Conservation (phyloP, 257 asterid genomes). For the Solanum etuberosum region DNA sequence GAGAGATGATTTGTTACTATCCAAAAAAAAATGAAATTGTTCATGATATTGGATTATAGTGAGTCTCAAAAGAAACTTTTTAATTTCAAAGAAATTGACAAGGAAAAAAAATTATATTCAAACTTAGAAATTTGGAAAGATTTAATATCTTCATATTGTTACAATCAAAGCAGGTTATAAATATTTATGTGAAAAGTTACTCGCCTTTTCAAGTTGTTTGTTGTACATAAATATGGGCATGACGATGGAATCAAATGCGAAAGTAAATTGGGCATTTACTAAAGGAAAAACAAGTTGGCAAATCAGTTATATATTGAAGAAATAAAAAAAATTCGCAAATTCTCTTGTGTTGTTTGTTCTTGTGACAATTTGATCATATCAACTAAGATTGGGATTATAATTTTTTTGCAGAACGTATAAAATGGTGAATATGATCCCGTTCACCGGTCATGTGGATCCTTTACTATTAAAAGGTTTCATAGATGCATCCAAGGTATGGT, state of each 20-base stretch:
- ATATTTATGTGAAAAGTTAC: background rate
- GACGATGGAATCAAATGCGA: background rate
- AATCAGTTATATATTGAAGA: background rate
- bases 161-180: background rate
- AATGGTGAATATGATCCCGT: background rate
- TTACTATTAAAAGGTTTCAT: too few relatives aligned
- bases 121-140: background rate
- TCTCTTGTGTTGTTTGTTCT: background rate
- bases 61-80: background rate
- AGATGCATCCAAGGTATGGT: too few relatives aligned
- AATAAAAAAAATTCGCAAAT: background rate
- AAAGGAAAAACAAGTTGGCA: background rate
- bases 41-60: background rate
- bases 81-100: background rate
- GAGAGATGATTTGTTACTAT: background rate
- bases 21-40: background rate
- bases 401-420: too few relatives aligned
- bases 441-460: too few relatives aligned
- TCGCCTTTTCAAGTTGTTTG: background rate
- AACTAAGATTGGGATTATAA: background rate
- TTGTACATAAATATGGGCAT: background rate
- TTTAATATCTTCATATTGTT: background rate
- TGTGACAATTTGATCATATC: background rate
- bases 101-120: background rate
- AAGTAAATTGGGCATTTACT: background rate